Percentiles rank a stretch among this genome's conserved stretches.
These are phyloP conservation scores for Verbascum thapsus DNA, from an alignment of 257 asterid genomes.

Conservation along the genomic window DNA sequence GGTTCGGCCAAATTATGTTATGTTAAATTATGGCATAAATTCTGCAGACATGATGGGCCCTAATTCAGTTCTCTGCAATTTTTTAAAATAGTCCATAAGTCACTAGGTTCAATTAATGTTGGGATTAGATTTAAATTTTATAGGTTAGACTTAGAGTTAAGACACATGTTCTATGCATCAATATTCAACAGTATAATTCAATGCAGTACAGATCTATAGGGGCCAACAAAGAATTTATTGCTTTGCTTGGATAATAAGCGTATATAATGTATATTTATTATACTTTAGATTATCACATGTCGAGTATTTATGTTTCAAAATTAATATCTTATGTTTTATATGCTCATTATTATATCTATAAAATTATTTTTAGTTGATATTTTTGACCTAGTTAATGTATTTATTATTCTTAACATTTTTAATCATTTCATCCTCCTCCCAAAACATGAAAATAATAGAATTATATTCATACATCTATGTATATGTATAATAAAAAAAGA, in stretches of 20 bases:
- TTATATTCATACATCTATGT: too few relatives aligned
- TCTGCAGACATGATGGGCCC: background rate
- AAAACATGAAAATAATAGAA: too few relatives aligned
- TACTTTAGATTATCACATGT: background rate
- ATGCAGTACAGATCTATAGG: background rate
- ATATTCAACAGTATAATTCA: background rate
- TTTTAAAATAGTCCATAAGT: background rate
- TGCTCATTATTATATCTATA: too few relatives aligned
- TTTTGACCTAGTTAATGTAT: too few relatives aligned
- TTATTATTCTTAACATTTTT: too few relatives aligned
- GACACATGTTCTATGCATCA: slow-evolving; percentile 8
- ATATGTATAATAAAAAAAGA: too few relatives aligned
- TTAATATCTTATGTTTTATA: too few relatives aligned
- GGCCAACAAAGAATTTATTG: slow-evolving; percentile 20
- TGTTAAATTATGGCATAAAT: background rate
- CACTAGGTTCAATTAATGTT: slow-evolving; percentile 19
- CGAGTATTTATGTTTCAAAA: background rate
- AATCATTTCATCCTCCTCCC: too few relatives aligned
- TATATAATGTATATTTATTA: too few relatives aligned
- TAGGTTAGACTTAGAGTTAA: slow-evolving; percentile 30
- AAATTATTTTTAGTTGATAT: too few relatives aligned
- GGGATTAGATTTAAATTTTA: slow-evolving; percentile 18
- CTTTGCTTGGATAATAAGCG: background rate
- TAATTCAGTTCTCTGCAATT: background rate
- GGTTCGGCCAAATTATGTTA: background rate